Conservation (phyloP, 441 rosid genomes). For the Kokia cookei region DNA sequence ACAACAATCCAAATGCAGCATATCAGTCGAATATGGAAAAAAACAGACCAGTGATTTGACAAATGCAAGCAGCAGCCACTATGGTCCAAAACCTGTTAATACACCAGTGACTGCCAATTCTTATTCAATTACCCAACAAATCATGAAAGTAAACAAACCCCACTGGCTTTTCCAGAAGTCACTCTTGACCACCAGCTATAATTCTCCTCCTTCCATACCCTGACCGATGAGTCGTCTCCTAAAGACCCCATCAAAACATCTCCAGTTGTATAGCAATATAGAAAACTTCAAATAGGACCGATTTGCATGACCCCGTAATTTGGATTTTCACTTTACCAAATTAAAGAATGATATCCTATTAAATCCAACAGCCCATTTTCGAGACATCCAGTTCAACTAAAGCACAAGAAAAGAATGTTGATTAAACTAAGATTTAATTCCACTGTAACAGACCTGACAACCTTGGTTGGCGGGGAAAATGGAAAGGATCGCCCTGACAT, state of each 20-base stretch:
- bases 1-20: not conserved
- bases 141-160: not conserved
- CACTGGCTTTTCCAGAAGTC: not conserved
- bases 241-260: conserved; percentile 13
- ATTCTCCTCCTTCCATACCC: not conserved
- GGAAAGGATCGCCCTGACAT: not conserved
- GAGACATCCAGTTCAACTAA: not conserved
- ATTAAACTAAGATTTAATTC: not conserved
- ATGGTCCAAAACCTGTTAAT: not conserved
- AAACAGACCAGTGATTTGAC: not conserved
- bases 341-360: conserved; percentile 10
- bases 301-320: conserved; percentile 4
- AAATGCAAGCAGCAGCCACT: not conserved
- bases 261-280: not conserved
- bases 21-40: not conserved
- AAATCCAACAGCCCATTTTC: conserved; percentile 2
- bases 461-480: not conserved
- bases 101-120: not conserved
- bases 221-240: not conserved
- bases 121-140: conserved; percentile 8
- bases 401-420: not conserved
- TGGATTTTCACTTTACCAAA: conserved; percentile 2
- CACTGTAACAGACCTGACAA: not conserved
- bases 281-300: not conserved
- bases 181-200: not conserved